Base-by-base conservation (phyloP, 2,329 filamentous ascomycete genomes). In the Ophiostoma angusticollis region DNA sequence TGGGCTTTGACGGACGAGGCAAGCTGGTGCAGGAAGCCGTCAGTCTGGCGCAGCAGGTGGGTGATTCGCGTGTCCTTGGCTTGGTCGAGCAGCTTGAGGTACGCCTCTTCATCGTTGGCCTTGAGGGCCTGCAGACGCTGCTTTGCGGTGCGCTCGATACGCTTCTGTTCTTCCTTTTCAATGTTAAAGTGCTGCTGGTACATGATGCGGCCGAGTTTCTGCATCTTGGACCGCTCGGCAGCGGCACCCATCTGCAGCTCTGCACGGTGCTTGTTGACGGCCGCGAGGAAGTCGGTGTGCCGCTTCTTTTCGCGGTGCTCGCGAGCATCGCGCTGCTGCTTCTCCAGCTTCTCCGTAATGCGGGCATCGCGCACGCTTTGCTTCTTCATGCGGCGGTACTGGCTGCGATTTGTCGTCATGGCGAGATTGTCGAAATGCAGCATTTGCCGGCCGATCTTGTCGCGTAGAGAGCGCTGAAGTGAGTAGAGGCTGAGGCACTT, bases 31-130 rank as follows among this genome's bases (percentile, higher is more conserved):
- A 98, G 71, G 77, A 98, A 98, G 38, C 87, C 87, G 59, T 98
- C 89, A 37, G 91, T 98, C 63, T 98, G 91, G 56, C 84, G 85
- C 51, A 98, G 80, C 54, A 98, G 67, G 58, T 98, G 91, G 8
- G 91, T 94, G 48, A 98, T 98, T 78, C 91, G 89, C 28, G 89
- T 96, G 67, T 98, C 91, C 68, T 98, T 98, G 54, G 91, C 91
- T 61, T 98, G 89, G 55, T 93, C 91, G 52, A 98, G 80, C 55
- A 98, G 72, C 62, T 95, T 95, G 62, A 98, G 75, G 58, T 98
- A 98, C 1, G 91, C 93, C 64, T 96, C 91, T 65, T 98, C 91
- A 59, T 98, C 91, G 77, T 98, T 93, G 53, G 91, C 89, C 65
- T 95, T 96, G 58, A 98, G 72, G 45, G 91, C 91, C 61, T 96